A percentile compares a stretch with the other conserved stretches of the same genome.
Conservation (phyloP, 1,284 basidiomycete genomes). For the Ustilago lituana region DNA sequence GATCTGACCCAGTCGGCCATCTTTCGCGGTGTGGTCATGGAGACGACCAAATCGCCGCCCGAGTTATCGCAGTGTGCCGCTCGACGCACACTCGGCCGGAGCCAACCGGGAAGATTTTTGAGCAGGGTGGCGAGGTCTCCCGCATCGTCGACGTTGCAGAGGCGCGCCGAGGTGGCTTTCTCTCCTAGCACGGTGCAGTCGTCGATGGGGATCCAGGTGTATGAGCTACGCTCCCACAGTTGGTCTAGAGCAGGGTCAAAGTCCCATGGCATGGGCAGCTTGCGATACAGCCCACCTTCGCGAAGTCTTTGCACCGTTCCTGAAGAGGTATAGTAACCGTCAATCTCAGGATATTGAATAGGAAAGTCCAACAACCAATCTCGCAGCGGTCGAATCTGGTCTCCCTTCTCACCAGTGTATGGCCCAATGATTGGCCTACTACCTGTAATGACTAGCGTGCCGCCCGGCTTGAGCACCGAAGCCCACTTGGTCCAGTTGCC, state of each 20-base stretch:
- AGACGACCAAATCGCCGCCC: slow-evolving; percentile 27
- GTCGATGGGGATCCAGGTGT: slow-evolving; percentile 43
- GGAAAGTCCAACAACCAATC: slow-evolving; percentile 44
- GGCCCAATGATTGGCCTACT: slow-evolving; percentile 36
- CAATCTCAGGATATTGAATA: slow-evolving; percentile 17
- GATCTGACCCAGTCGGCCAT: slow-evolving; percentile 44
- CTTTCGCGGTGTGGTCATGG: slow-evolving; percentile 33
- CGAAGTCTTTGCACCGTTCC: slow-evolving; percentile 10
- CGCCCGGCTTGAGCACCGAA: slow-evolving; percentile 40
- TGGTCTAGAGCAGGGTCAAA: slow-evolving; percentile 9
- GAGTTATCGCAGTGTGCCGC: slow-evolving; percentile 39
- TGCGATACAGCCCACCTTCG: slow-evolving; percentile 30
- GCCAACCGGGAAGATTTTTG: slow-evolving; percentile 27
- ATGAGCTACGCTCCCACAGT: slow-evolving; percentile 39
- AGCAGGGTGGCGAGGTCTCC: slow-evolving; percentile 9
- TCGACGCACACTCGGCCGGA: slow-evolving; percentile 25
- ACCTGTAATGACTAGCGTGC: slow-evolving; percentile 32
- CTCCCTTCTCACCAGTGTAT: slow-evolving; percentile 27
- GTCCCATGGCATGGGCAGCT: slow-evolving; percentile 43
- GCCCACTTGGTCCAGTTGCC: slow-evolving; percentile 41
- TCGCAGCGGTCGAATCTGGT: slow-evolving; percentile 33
- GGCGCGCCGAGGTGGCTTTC: slow-evolving; percentile 16
- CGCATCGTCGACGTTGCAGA: slow-evolving; percentile 24
- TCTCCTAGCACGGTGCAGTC: slow-evolving; percentile 37
- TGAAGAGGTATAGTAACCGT: slow-evolving; percentile 13